These are phyloP conservation scores for Penicillium sp. DNA, from an alignment of 2,329 filamentous ascomycete genomes.

Conservation along the genomic window DNA sequence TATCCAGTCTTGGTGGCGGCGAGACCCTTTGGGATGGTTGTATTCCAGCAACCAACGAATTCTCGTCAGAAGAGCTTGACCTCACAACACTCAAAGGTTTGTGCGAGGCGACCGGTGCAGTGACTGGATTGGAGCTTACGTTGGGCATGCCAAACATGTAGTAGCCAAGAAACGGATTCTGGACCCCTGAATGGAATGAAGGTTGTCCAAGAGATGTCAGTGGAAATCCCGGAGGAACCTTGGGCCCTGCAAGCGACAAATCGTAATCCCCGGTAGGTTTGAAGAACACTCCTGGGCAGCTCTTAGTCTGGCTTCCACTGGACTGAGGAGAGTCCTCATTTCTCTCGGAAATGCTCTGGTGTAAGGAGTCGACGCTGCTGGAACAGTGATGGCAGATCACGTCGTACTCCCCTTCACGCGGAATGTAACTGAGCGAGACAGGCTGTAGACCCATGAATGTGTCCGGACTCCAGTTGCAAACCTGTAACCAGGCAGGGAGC, in stretches of 20 bases:
- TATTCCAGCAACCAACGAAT: not conserved
- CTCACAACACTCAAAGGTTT: not conserved
- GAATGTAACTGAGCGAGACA: slow-evolving; percentile 22
- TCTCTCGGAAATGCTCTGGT: slow-evolving; percentile 26
- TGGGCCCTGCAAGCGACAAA: not conserved
- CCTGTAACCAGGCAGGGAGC: slow-evolving; percentile 37
- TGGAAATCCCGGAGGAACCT: not conserved
- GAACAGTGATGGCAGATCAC: slow-evolving; percentile 33
- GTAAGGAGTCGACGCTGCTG: slow-evolving; percentile 20
- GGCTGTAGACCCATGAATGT: slow-evolving; percentile 24
- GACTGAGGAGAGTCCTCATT: slow-evolving; percentile 13
- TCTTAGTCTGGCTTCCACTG: slow-evolving; percentile 3
- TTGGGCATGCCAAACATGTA: slow-evolving; percentile 17
- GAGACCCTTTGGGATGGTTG: not conserved
- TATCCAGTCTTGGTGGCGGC: not conserved
- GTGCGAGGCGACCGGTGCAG: not conserved
- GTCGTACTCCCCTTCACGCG: slow-evolving; percentile 35
- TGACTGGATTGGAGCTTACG: slow-evolving; percentile 1
- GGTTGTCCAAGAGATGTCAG: slow-evolving; percentile 12
- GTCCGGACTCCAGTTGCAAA: slow-evolving; percentile 28
- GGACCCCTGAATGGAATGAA: slow-evolving; percentile 17
- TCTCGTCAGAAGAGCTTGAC: not conserved
- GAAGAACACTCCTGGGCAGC: slow-evolving; percentile 4
- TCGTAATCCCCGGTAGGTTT: not conserved
- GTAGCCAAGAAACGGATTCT: slow-evolving; percentile 23